Evolutionary conservation across 73 alveolate species (phyloP), one percentile per base, ranked within the genome.

Genomic region (Tetrahymena elliotti): DNA sequence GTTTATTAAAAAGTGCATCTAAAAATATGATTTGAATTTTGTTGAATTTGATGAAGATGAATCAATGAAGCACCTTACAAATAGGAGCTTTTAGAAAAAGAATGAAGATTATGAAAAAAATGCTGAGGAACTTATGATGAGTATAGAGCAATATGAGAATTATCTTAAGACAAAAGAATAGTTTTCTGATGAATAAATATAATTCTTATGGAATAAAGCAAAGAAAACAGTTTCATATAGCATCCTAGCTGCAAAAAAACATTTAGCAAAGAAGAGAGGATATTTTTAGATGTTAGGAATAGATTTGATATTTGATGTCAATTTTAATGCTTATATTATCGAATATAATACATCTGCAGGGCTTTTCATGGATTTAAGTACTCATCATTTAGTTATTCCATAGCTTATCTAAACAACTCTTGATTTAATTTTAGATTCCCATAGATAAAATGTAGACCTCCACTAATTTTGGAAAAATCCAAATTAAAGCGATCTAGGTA

Each of bases 1-100:
- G 15, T 97, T 97, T 93, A 95, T 93, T 7, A 93, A 98, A 83
- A 83, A 97, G 52, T 97, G 98, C 16, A 93, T 97, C 8, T 95
- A 97, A 33, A 94, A 94, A 33, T 97, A 96, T 92, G 95, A 84
- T 84, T 83, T 84, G 18, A 38, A 38, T 84, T 37, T 84, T 84
- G 34, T 18, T 27, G 54, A 84, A 68, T 68, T 68, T 68, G 20
- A 68, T 68, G 88, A 68, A 31, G 88, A 68, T 8, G 88, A 68
- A 31, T 68, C 88, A 4, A 68, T 68, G 88, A 68, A 68, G 36
- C 88, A 68, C 20, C 36, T 68, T 11, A 68, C 88, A 31, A 68
- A 68, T 68, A 68, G 88, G 20, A 68, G 36, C 10, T 68, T 68
- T 68, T 31, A 68, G n/a, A 68, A 68, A 68, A 68, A 68, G 38